These are phyloP conservation scores for Hyphopichia wangnamkhiaoensis DNA, from an alignment of 1,139 yeast genomes.

Conservation along the genomic window DNA sequence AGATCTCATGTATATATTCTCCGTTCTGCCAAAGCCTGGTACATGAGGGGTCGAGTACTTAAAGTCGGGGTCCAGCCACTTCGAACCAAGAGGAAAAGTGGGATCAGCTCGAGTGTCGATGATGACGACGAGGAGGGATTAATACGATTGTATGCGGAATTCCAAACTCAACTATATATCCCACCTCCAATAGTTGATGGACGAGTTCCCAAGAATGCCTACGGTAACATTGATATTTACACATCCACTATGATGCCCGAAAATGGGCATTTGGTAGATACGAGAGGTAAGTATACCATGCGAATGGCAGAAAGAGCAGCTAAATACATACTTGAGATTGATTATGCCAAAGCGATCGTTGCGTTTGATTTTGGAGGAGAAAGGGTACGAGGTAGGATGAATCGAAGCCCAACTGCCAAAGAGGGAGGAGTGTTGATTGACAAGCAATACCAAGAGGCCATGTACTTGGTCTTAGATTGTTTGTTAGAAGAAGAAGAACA, in stretches of 20 bases:
- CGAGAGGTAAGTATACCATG: conserved; percentile 28
- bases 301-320: conserved; percentile 71
- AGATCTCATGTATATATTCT: conserved; percentile 64
- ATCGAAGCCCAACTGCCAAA: conserved; percentile 57
- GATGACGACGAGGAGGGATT: conserved; percentile 52
- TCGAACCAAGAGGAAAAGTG: conserved; percentile 37
- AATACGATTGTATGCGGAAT: conserved; percentile 66
- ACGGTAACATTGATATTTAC: conserved; percentile 82
- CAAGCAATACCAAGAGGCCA: conserved; percentile 63
- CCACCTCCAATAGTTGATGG: conserved; percentile 73
- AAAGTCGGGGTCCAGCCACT: conserved; percentile 71
- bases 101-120: conserved; percentile 40
- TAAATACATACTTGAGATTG: conserved; percentile 57
- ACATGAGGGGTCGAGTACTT: conserved; percentile 72
- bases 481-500: conserved; percentile 58
- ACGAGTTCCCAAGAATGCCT: conserved; percentile 68
- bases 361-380: conserved; percentile 69
- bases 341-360: conserved; percentile 84
- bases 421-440: conserved; percentile 81
- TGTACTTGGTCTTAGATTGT: conserved; percentile 55
- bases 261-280: conserved; percentile 64
- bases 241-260: conserved; percentile 78
- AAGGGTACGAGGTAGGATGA: conserved; percentile 22
- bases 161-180: conserved; percentile 68
- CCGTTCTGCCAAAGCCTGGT: conserved; percentile 84